Base-by-base conservation (phyloP, 768 basidiomycete genomes). In the Plicaturopsis crispa region DNA sequence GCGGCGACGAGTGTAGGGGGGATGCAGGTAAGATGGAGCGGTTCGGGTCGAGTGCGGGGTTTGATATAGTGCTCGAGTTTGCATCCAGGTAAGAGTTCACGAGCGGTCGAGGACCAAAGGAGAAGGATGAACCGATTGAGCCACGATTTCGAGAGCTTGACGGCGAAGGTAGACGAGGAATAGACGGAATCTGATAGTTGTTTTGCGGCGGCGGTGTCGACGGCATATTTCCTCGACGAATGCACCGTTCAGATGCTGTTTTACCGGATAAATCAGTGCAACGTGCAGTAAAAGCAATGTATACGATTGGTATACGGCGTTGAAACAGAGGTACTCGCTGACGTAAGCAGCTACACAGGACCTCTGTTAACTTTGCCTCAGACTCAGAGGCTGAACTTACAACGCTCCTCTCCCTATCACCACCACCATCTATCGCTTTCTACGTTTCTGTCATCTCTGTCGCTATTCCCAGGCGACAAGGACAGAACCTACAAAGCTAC, bases 41-140 rank as follows among this genome's bases (percentile, higher is more conserved):
- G 50, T 83, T 88, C 13, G 87, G 87, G 56, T 90, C 87, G 33
- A 88, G 71, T 4, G 76, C 76, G 28, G 61, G 61, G 48, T 72
- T 67, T 12, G 80, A 78, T 24, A 73, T 55, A 3, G 73, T 69
- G 55, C 78, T 81, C 7, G 72, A 63, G 51, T 84, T 80, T 1
- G 72, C 72, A 41, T 78, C 81, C 35, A 75, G 63, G 50, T 80
- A 78, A 0, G 84, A 80, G 51, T 82, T 75, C 19, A 87, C 70
- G 19, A 89, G 70, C 8, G 75, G 75, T 50, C 84, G 80, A 16
- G 87, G 87, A 20, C 80, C 84, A 49, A 88, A 85, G 1, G 88
- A 89, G 61, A 90, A 88, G 3, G 85, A 84, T 2, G 82, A 80
- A 48, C 80, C 79, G 28, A 88, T 73, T 4, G 86, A 88, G 34